Conservation (phyloP, 1,284 basidiomycete species). For the Austropuccinia psidii region DNA sequence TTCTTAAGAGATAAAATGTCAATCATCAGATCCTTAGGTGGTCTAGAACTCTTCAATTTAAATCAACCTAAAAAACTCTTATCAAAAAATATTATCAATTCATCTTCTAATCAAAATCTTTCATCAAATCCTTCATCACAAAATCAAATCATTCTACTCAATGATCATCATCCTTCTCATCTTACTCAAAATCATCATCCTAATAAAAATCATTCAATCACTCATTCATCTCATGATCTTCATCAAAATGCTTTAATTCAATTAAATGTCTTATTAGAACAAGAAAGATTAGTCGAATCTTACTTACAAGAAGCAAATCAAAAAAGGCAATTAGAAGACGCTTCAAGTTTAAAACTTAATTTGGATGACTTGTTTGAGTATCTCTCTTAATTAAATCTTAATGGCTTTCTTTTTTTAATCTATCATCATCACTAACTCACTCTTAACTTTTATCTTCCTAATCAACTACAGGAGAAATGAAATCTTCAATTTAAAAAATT, state of each 20-base stretch:
- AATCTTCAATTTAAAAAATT: slow-evolving; percentile 13
- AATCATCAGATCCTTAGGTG: slow-evolving; percentile 56
- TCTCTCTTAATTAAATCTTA: no score
- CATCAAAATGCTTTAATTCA: background rate
- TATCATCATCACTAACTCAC: no score
- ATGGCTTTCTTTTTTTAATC: background rate
- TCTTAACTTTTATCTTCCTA: no score
- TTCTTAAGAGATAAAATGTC: slow-evolving; percentile 87
- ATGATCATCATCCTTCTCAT: background rate
- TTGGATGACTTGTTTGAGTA: slow-evolving; percentile 56
- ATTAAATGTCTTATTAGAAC: slow-evolving; percentile 76
- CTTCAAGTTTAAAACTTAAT: slow-evolving; percentile 64
- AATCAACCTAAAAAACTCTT: background rate
- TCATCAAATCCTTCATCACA: background rate
- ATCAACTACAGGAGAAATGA: slow-evolving; percentile 15
- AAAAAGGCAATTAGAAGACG: slow-evolving; percentile 81
- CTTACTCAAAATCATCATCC: background rate
- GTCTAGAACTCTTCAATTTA: background rate
- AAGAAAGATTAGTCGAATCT: slow-evolving; percentile 74
- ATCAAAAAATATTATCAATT: background rate
- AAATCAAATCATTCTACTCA: background rate
- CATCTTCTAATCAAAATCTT: background rate
- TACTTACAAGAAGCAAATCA: slow-evolving; percentile 73
- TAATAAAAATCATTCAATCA: background rate
- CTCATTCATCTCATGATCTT: background rate